Percentiles rank a stretch among this genome's conserved stretches.
Conservation (phyloP, 164 flowering plant species). For the Vitis cinerea region DNA sequence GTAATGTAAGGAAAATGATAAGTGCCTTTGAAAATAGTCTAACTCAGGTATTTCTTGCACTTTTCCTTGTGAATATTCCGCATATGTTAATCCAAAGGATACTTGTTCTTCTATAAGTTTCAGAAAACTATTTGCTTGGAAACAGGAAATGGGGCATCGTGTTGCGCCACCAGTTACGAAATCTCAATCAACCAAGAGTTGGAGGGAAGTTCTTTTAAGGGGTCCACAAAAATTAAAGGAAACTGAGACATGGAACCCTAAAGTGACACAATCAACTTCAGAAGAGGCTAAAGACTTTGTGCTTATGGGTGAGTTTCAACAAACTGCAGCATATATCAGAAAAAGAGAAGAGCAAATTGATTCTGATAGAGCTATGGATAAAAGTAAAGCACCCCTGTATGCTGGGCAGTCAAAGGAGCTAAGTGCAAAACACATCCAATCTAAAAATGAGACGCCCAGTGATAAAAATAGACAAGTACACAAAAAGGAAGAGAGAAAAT, state of each 20-base stretch:
- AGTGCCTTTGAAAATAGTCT: conserved; percentile 60
- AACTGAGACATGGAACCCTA: conserved; percentile 10
- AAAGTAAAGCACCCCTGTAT: conserved; percentile 7
- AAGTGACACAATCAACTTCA: conserved; percentile 3
- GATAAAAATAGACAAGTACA: not conserved
- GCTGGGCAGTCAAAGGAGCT: conserved; percentile 9
- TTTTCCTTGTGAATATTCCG: conserved; percentile 1
- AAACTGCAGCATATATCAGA: not conserved
- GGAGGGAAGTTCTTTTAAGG: conserved; percentile 13
- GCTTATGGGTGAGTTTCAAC: conserved; percentile 9
- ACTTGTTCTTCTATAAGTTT: conserved; percentile 9
- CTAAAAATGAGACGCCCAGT: conserved; percentile 2
- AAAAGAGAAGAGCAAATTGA: conserved; percentile 10
- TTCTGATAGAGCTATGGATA: conserved; percentile 6
- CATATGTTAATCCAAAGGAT: conserved; percentile 3
- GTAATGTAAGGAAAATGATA: conserved; percentile 68
- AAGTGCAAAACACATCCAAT: conserved; percentile 1
- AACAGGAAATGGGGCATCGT: conserved; percentile 37
- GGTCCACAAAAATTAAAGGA: conserved; percentile 11
- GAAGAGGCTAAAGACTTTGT: not conserved
- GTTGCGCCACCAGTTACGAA: conserved; percentile 19
- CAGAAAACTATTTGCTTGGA: conserved; percentile 6
- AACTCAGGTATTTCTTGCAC: conserved; percentile 47
- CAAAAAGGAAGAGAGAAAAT: conserved; percentile 10
- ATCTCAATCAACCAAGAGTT: conserved; percentile 22